Conservation (phyloP, 2,329 filamentous ascomycete genomes). For the Aspergillus costaricaensis region DNA sequence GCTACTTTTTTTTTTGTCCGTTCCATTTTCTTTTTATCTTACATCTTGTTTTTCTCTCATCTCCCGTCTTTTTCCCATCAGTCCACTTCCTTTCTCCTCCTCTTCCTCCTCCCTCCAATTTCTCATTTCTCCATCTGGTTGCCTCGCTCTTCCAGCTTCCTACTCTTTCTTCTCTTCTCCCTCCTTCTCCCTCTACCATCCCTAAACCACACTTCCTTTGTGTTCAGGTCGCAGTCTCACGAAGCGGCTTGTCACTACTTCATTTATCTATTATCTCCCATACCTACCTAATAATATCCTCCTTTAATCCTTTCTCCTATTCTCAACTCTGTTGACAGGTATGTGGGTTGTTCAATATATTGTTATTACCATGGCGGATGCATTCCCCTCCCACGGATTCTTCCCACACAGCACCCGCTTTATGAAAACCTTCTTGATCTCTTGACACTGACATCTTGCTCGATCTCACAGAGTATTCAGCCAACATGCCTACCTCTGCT, state of each 20-base stretch:
- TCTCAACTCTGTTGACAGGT: constrained; percentile 27
- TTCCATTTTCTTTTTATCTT: constrained; percentile 16
- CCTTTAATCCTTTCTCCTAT: constrained; percentile 12
- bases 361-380: not conserved
- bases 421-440: not conserved
- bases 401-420: not conserved
- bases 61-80: constrained; percentile 15
- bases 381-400: not conserved
- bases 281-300: constrained; percentile 21
- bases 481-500: constrained; percentile 59
- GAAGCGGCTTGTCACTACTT: constrained; percentile 14
- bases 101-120: constrained; percentile 6
- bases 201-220: constrained; percentile 19
- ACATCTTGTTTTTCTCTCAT: constrained; percentile 15
- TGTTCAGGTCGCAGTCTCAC: constrained; percentile 11
- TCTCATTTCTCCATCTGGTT: constrained; percentile 19
- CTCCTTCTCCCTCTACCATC: constrained; percentile 26
- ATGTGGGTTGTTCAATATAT: constrained; percentile 5
- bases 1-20: constrained; percentile 11
- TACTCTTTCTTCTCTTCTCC: constrained; percentile 28
- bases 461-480: constrained; percentile 22
- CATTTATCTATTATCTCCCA: constrained; percentile 16
- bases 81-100: constrained; percentile 16
- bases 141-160: constrained; percentile 25
- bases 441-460: constrained; percentile 12